Base-by-base conservation (phyloP, 2,329 filamentous ascomycete species). In the Chrysoporthe deuterocubensis region DNA sequence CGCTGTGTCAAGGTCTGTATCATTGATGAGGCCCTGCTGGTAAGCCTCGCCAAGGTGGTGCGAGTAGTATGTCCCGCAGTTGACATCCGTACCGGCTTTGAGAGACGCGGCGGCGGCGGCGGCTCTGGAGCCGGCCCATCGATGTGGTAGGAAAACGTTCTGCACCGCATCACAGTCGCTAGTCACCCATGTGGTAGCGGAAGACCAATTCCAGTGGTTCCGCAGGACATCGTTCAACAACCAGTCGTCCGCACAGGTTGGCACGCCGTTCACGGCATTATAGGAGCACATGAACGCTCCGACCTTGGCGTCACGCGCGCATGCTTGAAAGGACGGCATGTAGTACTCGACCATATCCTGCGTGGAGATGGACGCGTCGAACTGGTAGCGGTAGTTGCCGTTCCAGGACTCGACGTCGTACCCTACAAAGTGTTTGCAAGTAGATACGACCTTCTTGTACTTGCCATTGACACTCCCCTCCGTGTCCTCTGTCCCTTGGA, bases 321-420 rank as follows among this genome's bases (percentile, higher is more conserved):
- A 91, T 73, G 83, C 82, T 73, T 90, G 81, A 78, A 92, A 92
- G 0, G 88, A 84, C 0, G 87, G 87, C 57, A 90, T 81, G 73
- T 90, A 92, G 76, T 91, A 92, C 73, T 91, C 89, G 0, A 84
- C 83, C 13, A 92, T 78, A 66, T 92, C 90, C 72, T 91, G 89
- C 64, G 81, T 78, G 14, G 81, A 65, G 48, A 75, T 68, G 18
- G 67, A 65, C 16, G 74, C 74, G 50, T 76, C 67, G 67, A 74
- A 76, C 52, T 75, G 64, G 67, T 74, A 73, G 18, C 75, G 65
- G 11, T 71, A 74, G 37, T 71, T 64, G 48, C 72, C 69, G 7
- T 70, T 69, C 63, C 70, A 71, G 44, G 59, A 67, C 69, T 88
- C 86, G 1, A 87, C 74, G 73, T 89, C 86, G 72, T 89, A 87